Conservation (phyloP, 805 yeast species). For the Wickerhamomyces alni region DNA sequence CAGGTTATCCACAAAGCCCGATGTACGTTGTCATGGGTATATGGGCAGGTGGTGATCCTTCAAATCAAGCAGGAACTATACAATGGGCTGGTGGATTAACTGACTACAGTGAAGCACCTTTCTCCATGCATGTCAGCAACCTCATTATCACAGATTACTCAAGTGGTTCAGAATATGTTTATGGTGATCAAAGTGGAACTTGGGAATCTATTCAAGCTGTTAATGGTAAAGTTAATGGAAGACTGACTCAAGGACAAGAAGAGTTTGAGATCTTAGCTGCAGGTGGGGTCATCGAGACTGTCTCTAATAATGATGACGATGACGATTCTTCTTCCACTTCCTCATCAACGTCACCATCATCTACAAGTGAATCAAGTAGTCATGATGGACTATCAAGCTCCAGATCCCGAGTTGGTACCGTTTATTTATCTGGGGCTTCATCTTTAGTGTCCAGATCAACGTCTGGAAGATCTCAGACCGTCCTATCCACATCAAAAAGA, state of each 20-base stretch:
- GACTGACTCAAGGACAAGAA: conserved; percentile 38
- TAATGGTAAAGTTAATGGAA: conserved; percentile 58
- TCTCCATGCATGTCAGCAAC: conserved; percentile 55
- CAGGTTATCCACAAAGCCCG: conserved; percentile 91
- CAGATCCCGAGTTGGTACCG: conserved; percentile 7
- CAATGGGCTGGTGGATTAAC: conserved; percentile 81
- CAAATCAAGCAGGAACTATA: conserved; percentile 60
- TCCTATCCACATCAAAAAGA: not conserved
- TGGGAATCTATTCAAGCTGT: conserved; percentile 55
- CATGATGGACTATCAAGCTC: conserved; percentile 5
- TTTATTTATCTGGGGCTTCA: conserved; percentile 1
- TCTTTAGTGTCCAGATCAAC: conserved; percentile 1
- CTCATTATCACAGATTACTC: conserved; percentile 66
- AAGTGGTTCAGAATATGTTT: conserved; percentile 51
- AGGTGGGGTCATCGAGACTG: conserved; percentile 23
- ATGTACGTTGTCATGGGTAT: conserved; percentile 65
- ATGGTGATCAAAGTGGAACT: conserved; percentile 48
- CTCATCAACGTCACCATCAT: no score
- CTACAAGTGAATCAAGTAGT: conserved; percentile 10
- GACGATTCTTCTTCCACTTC: no score
- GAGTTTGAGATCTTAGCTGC: conserved; percentile 34
- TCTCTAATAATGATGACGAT: no score
- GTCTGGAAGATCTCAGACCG: conserved; percentile 2
- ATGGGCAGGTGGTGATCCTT: conserved; percentile 81
- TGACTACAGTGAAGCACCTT: conserved; percentile 50